Evolutionary conservation across 176 grass and related monocot genomes (phyloP).

Genomic region (Puya raimondii): DNA sequence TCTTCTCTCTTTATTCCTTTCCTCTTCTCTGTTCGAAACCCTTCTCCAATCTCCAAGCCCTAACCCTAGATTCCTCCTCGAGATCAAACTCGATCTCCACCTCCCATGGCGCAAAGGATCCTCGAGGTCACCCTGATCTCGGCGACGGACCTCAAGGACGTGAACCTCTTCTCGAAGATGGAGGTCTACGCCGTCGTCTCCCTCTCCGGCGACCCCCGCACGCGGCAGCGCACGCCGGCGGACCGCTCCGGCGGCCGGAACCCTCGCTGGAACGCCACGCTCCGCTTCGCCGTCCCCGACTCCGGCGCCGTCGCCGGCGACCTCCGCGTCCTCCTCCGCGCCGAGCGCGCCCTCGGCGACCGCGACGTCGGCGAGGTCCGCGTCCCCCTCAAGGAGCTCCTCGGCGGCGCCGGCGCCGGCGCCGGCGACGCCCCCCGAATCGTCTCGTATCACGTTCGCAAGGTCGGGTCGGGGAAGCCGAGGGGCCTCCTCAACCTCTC

Average conservation of each 20-base stretch:
- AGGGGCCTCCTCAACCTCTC: conserved; percentile 52
- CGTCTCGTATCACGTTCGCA: conserved; percentile 49
- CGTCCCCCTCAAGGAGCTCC: conserved; percentile 38
- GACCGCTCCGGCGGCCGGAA: conserved; percentile 35
- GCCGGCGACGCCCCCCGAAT: conserved; percentile 24
- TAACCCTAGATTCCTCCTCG: neutral
- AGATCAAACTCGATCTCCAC: neutral
- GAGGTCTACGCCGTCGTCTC: conserved; percentile 52
- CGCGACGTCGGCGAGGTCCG: conserved; percentile 64
- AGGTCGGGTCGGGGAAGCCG: conserved; percentile 31
- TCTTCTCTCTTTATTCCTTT: too few relatives aligned
- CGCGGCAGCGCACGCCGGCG: conserved; percentile 32
- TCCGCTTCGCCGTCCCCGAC: conserved; percentile 36
- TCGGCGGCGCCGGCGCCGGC: conserved; percentile 2
- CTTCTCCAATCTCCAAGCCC: neutral
- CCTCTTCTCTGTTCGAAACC: neutral
- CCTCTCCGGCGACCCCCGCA: conserved; percentile 35
- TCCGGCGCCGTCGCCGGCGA: conserved; percentile 11
- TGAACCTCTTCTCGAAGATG: conserved; percentile 50
- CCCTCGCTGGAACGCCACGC: conserved; percentile 40
- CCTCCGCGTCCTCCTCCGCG: conserved; percentile 59
- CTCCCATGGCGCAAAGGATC: conserved; percentile 28
- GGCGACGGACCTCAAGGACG: conserved; percentile 60
- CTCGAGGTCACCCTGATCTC: conserved; percentile 71
- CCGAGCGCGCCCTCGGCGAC: conserved; percentile 52